phyloP scores from a whole-genome alignment of 2,329 filamentous ascomycete genomes.

The Diplodia sapinea region DNA sequence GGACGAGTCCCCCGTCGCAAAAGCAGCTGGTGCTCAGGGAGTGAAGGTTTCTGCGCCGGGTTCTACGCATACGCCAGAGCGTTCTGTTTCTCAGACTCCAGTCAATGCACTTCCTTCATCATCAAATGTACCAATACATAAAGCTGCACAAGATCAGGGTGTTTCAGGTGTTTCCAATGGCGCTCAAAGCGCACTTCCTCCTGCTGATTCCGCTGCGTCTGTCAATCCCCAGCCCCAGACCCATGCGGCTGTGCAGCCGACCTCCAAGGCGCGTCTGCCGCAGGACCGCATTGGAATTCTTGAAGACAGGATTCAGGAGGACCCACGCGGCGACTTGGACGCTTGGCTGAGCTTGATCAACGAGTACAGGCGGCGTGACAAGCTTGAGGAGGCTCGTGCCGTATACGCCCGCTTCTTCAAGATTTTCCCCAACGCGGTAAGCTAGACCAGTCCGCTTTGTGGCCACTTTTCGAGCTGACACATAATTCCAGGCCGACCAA shows the following conservation, averaged over 20 bases:
- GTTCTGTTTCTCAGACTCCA: conserved; percentile 62
- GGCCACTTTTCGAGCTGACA: conserved; percentile 24
- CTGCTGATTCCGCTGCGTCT: conserved; percentile 52
- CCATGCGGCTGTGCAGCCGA: conserved; percentile 46
- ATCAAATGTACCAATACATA: conserved; percentile 67
- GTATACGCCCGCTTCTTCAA: conserved; percentile 87
- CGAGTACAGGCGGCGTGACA: conserved; percentile 81
- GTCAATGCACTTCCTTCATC: conserved; percentile 59
- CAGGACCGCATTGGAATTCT: conserved; percentile 79
- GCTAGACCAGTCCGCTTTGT: conserved; percentile 44
- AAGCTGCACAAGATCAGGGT: conserved; percentile 60
- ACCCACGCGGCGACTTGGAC: conserved; percentile 89
- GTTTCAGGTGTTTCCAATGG: conserved; percentile 45
- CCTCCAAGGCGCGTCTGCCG: conserved; percentile 62
- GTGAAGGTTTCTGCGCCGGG: conserved; percentile 56
- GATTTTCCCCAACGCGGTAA: conserved; percentile 88
- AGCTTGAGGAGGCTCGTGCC: conserved; percentile 78
- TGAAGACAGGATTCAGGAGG: conserved; percentile 89
- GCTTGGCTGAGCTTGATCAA: conserved; percentile 88
- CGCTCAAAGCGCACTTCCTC: conserved; percentile 55
- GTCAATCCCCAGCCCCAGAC: conserved; percentile 32
- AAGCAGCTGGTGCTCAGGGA: conserved; percentile 56
- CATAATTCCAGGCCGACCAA: conserved; percentile 74
- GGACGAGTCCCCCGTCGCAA: conserved; percentile 55
- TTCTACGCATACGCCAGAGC: conserved; percentile 58